Base-by-base conservation (phyloP, 140 eudicot genomes). In the Oenanthe javanica region DNA sequence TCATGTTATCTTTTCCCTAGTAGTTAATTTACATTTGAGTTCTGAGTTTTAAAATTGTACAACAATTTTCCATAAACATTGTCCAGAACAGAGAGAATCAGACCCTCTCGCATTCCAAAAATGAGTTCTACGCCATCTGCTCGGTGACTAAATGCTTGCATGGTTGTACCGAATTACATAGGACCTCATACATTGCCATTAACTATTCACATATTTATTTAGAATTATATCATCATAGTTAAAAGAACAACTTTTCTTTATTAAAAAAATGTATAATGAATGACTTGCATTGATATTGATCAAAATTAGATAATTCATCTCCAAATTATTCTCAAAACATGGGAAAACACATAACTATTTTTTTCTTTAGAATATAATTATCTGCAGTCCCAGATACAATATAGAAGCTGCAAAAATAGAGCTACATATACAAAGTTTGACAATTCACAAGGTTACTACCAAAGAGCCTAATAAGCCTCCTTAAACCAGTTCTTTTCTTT, bases 391-490 rank as follows among this genome's bases (percentile, higher is more conserved):
- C 78, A 80, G 50, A 18, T 69, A 25, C 77, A 70, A 49, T 71
- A 69, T 21, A 36, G 55, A 49, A 51, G 78, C 40, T 23, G 67
- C 49, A 38, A 74, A 81, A 75, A 38, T 21, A 31, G 64, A 75
- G 66, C 47, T 74, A 46, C 75, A 51, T 25, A 52, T 74, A 81
- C 78, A 81, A 61, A 23, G 48, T 49, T 43, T 75, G 69, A 59
- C 80, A 67, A 42, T 55, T 73, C 72, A 52, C 54, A 48, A 52
- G 31, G 80, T 67, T 79, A 49, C 77, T 79, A 61, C 69, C 69
- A 78, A 79, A 16, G 77, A 76, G 69, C 84, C 48, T 46, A 61
- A 75, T 75, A 74, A 52, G 69, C 82, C 82, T 80, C 85, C 81
- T 83, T 75, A 80, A 81, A 86, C 73, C 80, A 79, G 45, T 67